Base-by-base conservation (phyloP, 305 asterid species). In the Lippia alba region DNA sequence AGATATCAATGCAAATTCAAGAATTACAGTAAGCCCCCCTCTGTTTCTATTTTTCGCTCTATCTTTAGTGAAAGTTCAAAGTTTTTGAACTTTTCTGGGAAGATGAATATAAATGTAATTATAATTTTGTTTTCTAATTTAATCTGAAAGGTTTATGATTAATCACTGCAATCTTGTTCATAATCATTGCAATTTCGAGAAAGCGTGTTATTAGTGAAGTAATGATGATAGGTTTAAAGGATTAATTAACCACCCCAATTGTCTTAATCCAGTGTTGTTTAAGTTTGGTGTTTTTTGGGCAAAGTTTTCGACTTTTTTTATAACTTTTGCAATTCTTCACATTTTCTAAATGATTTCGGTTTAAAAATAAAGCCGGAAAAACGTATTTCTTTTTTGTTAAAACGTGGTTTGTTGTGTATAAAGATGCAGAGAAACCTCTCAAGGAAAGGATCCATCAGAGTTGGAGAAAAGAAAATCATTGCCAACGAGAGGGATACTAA, bases 401-500 rank as follows among this genome's bases (percentile, higher is more conserved):
- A 33, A 58, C 64, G 44, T 60, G 61, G 20, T 62, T 74, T 74
- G 15, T 61, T 62, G 69, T 56, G 66, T 58, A 40, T 20, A 16
- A 33, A 79, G 77, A 66, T 85, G 85, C 90, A 85, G 87, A 88
- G 92, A 76, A 88, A 71, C 54, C 86, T 85, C 77, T 84, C 97
- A 56, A 87, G 95, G 69, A 85, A 90, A 75, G 91, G 86, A 72
- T 84, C 91, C 14, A 62, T 18, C 53, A 85, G 89, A 69, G 77
- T 46, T 48, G 77, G 71, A 57, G 96, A 86, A 18, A 85, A 72
- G 82, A 87, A 80, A 75, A 62, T 58, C 74, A 61, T 12, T 33
- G 66, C 53, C 74, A 78, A 59, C 66, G 93, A 85, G 34, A 85
- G 79, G 70, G 88, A 81, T 65, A 64, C 63, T 8, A 54, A 20